Base-by-base conservation (phyloP, 1,139 yeast genomes). In the Suhomyces anneliseae region DNA sequence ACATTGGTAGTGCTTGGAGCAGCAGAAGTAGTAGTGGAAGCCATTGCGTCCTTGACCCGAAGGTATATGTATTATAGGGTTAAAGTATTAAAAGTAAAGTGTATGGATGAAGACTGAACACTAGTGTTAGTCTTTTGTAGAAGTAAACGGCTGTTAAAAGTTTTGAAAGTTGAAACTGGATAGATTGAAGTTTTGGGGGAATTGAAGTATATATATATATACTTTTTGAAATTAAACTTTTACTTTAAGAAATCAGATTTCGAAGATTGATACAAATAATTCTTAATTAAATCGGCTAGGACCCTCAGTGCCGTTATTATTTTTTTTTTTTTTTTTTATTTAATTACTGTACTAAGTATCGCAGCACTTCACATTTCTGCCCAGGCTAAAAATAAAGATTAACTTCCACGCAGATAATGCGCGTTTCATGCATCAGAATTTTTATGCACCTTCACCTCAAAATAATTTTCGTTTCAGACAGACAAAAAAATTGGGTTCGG, bases 341-440 rank as follows among this genome's bases (percentile, higher is more conserved):
- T 19, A 19, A 19, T 19, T 19, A 19, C 24, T 19, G 24, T 19
- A 19, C 24, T 6, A 2, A 19, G 32, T 29, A 11, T 29, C 27
- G 38, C 38, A 40, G 33, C 31, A 37, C 44, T 42, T 19, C 19
- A 19, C 19, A 19, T 15, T 42, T 36, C n/a, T 39, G 34, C 35
- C 31, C 38, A 39, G 32, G 36, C 45, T 39, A 42, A 42, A 46
- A 46, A 46, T 43, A 46, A 43, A 43, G 42, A 43, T 46, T 39
- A 40, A 38, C 44, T 46, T 46, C 49, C 31, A 46, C 44, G 36
- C 49, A 46, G 46, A 37, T 46, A 38, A 40, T 46, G 49, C 44
- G 46, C 46, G 49, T 46, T 43, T 46, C 46, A 43, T 43, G 49
- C 49, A 46, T 38, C 29, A 35, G 49, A 43, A 46, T 43, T 42